Evolutionary conservation across 495 filamentous ascomycete genomes (phyloP), one percentile per base, ranked within the genome.

Genomic region (Chaetomium fimeti): DNA sequence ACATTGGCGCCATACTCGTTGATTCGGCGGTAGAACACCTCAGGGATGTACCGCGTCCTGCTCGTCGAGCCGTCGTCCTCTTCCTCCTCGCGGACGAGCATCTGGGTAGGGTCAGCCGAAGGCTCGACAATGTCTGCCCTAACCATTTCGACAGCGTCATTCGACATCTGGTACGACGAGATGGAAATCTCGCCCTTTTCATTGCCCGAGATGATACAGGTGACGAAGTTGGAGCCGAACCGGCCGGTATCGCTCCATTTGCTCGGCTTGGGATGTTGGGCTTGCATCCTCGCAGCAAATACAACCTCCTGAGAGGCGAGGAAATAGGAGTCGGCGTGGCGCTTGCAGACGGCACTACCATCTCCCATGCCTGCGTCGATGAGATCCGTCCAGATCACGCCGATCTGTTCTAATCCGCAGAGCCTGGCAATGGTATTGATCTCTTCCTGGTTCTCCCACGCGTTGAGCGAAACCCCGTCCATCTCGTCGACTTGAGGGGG

Each of bases 1-100:
- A 98, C 94, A 70, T 90, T 96, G 60, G 88, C 90, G 8, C 95
- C 95, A 70, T 99, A 96, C 73, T 98, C 93, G 74, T 99, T 98
- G 71, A 97, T 92, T 61, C 87, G 84, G 53, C 94, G 87, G 76
- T 93, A 99, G 78, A 98, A 98, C 18, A 99, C 94, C 67, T 99
- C 94, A 3, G 95, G 94, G 48, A 98, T 96, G 71, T 99, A 99
- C 54, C 92, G 84, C 28, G 88, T 88, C 61, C 84, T 87, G 75
- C 84, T 90, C n/a, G 76, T 78, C 29, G 77, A 79, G 61, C 82
- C 85, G 59, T 93, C 89, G 42, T 93, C 90, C 68, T 92, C 90
- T 54, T 96, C 91, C 72, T 97, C 94, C 29, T 89, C 89, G 62
- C 91, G 91, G 15, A 99, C 93, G 42, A 99, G 85, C 94, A 99